phyloP scores from a whole-genome alignment of 768 basidiomycete genomes.

The Clathrus columnatus region DNA sequence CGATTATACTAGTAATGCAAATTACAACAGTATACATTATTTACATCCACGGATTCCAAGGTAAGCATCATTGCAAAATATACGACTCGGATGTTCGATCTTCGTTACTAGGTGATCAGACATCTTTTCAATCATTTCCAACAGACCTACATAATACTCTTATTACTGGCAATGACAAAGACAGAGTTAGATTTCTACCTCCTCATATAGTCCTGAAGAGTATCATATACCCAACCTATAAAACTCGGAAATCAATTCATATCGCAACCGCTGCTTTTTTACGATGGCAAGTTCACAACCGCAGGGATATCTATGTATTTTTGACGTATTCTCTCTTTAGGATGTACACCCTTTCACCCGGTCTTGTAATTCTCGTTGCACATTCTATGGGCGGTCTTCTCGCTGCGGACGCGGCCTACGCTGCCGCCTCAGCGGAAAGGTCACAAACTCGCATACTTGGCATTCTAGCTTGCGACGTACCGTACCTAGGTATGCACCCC shows the following conservation, averaged over 20 bases:
- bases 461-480: conserved; percentile 50
- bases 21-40: conserved; percentile 37
- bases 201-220: conserved; percentile 30
- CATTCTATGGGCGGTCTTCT: conserved; percentile 59
- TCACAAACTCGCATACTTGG: conserved; percentile 36
- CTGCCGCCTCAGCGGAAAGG: conserved; percentile 17
- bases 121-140: conserved; percentile 52
- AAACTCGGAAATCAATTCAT: conserved; percentile 45
- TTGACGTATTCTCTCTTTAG: conserved; percentile 21
- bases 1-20: no score
- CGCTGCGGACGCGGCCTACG: conserved; percentile 42
- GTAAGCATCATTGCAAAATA: conserved; percentile 19
- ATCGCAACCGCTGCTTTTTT: conserved; percentile 44
- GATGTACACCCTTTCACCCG: conserved; percentile 46
- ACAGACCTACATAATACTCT: conserved; percentile 42
- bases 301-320: background rate
- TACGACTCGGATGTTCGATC: background rate
- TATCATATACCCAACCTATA: conserved; percentile 53
- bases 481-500: conserved; percentile 54
- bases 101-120: conserved; percentile 39
- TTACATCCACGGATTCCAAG: conserved; percentile 53
- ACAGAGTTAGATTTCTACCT: no score
- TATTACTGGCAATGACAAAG: conserved; percentile 22
- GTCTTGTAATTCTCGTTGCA: conserved; percentile 45
- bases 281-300: conserved; percentile 41